A percentile compares a stretch with the other conserved stretches of the same genome.
Evolutionary conservation across 2,329 filamentous ascomycete species (phyloP).

Genomic region (Aspergillus quadrilineatus): DNA sequence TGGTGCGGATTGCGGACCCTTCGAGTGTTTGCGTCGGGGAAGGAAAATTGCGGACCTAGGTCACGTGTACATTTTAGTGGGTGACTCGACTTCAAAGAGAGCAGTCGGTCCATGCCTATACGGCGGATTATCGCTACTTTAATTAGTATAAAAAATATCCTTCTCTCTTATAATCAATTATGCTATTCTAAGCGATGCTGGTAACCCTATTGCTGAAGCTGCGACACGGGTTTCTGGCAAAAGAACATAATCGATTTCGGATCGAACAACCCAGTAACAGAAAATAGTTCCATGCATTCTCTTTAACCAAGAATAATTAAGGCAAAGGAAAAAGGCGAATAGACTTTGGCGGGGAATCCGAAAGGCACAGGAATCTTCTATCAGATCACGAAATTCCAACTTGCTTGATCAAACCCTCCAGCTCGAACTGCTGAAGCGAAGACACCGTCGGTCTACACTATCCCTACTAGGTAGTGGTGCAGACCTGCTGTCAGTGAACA

Average conservation of each 20-base stretch:
- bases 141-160: neutral
- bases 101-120: neutral
- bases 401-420: slow-evolving; percentile 22
- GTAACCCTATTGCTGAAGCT: neutral
- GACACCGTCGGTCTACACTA: slow-evolving; percentile 19
- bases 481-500: slow-evolving; percentile 12
- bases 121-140: neutral
- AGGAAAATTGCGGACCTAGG: slow-evolving; percentile 24
- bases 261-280: slow-evolving; percentile 14
- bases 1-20: neutral
- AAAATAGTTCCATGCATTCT: slow-evolving; percentile 35
- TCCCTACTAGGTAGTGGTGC: slow-evolving; percentile 13
- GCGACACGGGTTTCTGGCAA: slow-evolving; percentile 1
- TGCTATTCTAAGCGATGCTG: neutral
- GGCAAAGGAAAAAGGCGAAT: slow-evolving; percentile 20
- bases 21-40: slow-evolving; percentile 5
- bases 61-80: slow-evolving; percentile 2
- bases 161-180: no score
- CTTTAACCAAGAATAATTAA: slow-evolving; percentile 31
- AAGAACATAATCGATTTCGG: neutral
- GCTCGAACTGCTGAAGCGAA: slow-evolving; percentile 29
- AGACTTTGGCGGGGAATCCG: slow-evolving; percentile 27
- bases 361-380: slow-evolving; percentile 30
- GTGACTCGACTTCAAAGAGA: neutral
- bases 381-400: slow-evolving; percentile 27